Evolutionary conservation across 441 rosid genomes (phyloP).

Genomic region (Erodium chrysanthum): DNA sequence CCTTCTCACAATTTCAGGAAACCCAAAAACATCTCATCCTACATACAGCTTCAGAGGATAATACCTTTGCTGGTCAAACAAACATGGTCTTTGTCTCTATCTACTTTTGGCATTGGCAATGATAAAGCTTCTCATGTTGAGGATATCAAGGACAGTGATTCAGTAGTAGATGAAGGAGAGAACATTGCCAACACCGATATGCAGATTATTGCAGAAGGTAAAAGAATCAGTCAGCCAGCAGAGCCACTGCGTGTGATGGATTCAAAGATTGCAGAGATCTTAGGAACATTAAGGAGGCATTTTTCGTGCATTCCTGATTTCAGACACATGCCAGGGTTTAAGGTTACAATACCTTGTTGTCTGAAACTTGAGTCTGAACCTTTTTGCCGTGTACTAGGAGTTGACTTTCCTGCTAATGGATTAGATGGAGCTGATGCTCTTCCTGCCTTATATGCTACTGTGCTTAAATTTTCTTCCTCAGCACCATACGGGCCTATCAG

Average conservation of each 20-base stretch:
- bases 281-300: slow-evolving; percentile 58
- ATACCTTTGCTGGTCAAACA: slow-evolving; percentile 61
- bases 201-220: slow-evolving; percentile 30
- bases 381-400: slow-evolving; percentile 45
- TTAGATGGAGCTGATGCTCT: slow-evolving; percentile 40
- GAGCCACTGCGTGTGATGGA: slow-evolving; percentile 76
- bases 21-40: slow-evolving; percentile 49
- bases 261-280: slow-evolving; percentile 57
- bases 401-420: slow-evolving; percentile 32
- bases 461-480: slow-evolving; percentile 75
- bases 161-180: slow-evolving; percentile 36
- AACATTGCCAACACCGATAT: slow-evolving; percentile 27
- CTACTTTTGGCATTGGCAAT: slow-evolving; percentile 37
- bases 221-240: slow-evolving; percentile 31
- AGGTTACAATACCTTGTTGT: slow-evolving; percentile 55
- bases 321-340: slow-evolving; percentile 62
- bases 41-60: slow-evolving; percentile 54
- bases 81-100: slow-evolving; percentile 69
- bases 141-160: slow-evolving; percentile 38
- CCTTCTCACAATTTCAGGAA: slow-evolving; percentile 42
- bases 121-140: slow-evolving; percentile 31
- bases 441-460: slow-evolving; percentile 73
- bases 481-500: slow-evolving; percentile 83
- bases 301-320: slow-evolving; percentile 79
- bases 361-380: slow-evolving; percentile 75